Conservation (phyloP, 202 grass and related monocot species). For the Miscanthus sacchariflorus region DNA sequence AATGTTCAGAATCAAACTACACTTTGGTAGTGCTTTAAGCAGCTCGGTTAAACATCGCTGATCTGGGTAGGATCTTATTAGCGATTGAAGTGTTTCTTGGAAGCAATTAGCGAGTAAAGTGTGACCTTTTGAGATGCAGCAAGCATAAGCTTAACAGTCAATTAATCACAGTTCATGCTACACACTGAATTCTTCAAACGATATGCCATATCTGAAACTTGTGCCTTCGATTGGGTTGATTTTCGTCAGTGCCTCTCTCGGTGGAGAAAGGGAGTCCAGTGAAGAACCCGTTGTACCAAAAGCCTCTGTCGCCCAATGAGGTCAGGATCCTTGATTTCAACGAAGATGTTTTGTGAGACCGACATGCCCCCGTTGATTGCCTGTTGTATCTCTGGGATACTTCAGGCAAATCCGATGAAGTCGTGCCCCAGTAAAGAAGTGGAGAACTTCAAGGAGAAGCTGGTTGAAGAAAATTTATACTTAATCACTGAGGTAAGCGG, state of each 20-base stretch:
- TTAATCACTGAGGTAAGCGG: constrained; percentile 66
- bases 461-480: constrained; percentile 88
- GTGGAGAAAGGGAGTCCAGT: constrained; percentile 69
- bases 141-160: background rate
- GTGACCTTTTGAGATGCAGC: background rate
- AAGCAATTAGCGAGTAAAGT: background rate
- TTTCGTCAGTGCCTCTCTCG: constrained; percentile 52
- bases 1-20: background rate
- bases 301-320: constrained; percentile 36
- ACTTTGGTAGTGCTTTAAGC: background rate
- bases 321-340: constrained; percentile 43
- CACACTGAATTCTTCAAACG: background rate
- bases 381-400: background rate
- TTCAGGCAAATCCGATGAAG: constrained; percentile 75
- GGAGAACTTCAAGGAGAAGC: constrained; percentile 57
- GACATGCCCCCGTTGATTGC: background rate
- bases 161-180: background rate
- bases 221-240: background rate
- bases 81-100: background rate
- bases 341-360: background rate
- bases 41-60: background rate
- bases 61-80: background rate
- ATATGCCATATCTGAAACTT: background rate
- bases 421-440: constrained; percentile 71
- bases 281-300: constrained; percentile 70